Conservation (phyloP, 129 eudicot genomes). For the Arctium lappa region DNA sequence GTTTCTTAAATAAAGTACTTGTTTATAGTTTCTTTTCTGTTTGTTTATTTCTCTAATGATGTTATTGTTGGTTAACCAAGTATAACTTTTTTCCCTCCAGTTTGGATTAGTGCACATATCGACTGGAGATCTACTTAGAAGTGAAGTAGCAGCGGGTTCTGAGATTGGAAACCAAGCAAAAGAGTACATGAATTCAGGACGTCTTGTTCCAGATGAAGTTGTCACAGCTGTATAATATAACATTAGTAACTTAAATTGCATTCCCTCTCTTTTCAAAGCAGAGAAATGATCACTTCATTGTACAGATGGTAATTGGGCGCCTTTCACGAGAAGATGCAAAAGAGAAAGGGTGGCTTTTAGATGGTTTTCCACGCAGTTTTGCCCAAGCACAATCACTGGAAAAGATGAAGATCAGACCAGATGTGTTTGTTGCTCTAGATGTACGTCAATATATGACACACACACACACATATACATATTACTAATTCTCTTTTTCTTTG, state of each 20-base stretch:
- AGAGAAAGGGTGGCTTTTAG: constrained; percentile 97
- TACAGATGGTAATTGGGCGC: constrained; percentile 85
- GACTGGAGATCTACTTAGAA: constrained; percentile 93
- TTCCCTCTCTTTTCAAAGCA: background rate
- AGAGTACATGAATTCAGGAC: constrained; percentile 92
- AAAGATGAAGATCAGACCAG: constrained; percentile 79
- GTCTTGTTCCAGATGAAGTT: constrained; percentile 92
- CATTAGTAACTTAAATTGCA: background rate
- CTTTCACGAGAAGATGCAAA: constrained; percentile 73
- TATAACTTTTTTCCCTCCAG: constrained; percentile 35
- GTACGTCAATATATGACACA: constrained; percentile 40
- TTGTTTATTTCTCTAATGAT: constrained; percentile 2
- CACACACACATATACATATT: background rate
- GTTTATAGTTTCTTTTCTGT: background rate
- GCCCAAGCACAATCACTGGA: constrained; percentile 89
- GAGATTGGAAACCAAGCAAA: constrained; percentile 90
- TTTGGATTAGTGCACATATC: constrained; percentile 97
- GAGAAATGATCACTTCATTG: background rate
- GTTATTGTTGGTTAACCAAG: background rate
- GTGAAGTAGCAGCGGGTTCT: constrained; percentile 95
- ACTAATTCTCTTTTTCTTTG: background rate
- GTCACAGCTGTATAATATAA: constrained; percentile 68
- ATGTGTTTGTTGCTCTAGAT: constrained; percentile 69
- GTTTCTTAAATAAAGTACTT: background rate
- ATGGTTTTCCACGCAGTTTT: constrained; percentile 86